These are phyloP conservation scores for Articulospora tetracladia DNA, from an alignment of 495 filamentous ascomycete species.

Conservation along the genomic window DNA sequence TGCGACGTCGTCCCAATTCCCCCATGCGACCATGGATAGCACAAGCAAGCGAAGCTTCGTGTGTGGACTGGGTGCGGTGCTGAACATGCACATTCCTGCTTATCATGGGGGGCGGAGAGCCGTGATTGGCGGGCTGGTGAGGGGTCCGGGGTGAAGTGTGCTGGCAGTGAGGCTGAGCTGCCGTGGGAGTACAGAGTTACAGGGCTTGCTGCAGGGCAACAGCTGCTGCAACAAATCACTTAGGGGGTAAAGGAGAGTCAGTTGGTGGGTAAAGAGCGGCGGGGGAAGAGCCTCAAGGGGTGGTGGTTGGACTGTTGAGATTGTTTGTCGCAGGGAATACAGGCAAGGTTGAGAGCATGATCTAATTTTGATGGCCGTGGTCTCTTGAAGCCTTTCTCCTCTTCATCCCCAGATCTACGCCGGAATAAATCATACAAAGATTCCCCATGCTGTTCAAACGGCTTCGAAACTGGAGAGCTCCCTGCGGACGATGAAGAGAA, in stretches of 20 bases:
- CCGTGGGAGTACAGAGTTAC: not conserved
- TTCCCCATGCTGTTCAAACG: too few species aligned
- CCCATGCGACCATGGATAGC: too few species aligned
- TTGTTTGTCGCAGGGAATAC: too few species aligned
- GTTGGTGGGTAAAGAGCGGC: not conserved
- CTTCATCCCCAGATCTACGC: too few species aligned
- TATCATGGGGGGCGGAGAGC: not conserved
- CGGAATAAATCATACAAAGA: too few species aligned
- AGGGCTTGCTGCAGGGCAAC: too few species aligned
- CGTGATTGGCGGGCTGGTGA: not conserved
- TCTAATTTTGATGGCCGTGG: too few species aligned
- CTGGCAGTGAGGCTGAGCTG: not conserved
- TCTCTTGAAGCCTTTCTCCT: too few species aligned
- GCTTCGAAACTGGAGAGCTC: not conserved
- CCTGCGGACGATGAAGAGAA: not conserved
- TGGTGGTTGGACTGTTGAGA: not conserved
- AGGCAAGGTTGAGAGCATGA: too few species aligned
- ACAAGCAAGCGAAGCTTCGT: not conserved
- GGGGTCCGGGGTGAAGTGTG: not conserved
- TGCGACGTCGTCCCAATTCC: not conserved
- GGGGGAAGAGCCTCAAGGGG: not conserved
- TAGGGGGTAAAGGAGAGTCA: not conserved
- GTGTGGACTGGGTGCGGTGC: not conserved
- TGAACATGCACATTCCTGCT: not conserved
- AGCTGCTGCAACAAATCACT: too few species aligned